phyloP scores from a whole-genome alignment of 2,329 filamentous ascomycete genomes.

The Xylariaceae sp. region DNA sequence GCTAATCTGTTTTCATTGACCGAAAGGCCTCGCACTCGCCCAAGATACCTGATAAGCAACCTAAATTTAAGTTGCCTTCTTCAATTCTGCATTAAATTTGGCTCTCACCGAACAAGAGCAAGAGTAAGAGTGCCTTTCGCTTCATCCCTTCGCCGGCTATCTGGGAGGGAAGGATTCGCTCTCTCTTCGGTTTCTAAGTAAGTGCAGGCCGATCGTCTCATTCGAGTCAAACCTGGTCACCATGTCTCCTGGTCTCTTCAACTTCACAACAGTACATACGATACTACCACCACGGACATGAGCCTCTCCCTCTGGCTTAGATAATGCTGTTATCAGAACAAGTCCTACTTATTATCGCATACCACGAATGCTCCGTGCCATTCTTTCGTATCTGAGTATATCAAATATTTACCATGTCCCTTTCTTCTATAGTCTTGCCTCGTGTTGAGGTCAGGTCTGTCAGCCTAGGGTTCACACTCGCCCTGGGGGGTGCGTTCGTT shows the following conservation, averaged over 20 bases:
- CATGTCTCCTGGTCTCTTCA: constrained; percentile 21
- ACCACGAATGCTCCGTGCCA: constrained; percentile 1
- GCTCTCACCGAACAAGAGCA: neutral
- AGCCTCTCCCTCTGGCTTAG: constrained; percentile 3
- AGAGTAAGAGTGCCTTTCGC: no score
- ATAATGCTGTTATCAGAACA: neutral
- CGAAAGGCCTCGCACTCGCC: no score
- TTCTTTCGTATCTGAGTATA: constrained; percentile 13
- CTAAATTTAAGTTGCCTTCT: neutral
- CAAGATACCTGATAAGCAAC: neutral
- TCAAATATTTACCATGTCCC: constrained; percentile 37
- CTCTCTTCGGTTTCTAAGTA: constrained; percentile 12
- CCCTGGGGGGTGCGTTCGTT: constrained; percentile 34
- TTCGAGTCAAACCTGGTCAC: constrained; percentile 9
- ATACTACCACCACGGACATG: constrained; percentile 11
- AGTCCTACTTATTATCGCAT: constrained; percentile 1
- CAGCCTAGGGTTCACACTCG: constrained; percentile 31
- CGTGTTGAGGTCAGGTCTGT: constrained; percentile 20
- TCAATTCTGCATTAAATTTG: neutral
- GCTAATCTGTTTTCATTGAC: no score
- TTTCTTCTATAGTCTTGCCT: constrained; percentile 27
- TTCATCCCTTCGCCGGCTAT: neutral
- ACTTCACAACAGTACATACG: constrained; percentile 15
- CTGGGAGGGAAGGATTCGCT: neutral
- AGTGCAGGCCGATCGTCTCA: constrained; percentile 23